A percentile compares a stretch with the other conserved stretches of the same genome.
Conservation (phyloP, 208 protist genomes). For the Naegleria gruberi region DNA sequence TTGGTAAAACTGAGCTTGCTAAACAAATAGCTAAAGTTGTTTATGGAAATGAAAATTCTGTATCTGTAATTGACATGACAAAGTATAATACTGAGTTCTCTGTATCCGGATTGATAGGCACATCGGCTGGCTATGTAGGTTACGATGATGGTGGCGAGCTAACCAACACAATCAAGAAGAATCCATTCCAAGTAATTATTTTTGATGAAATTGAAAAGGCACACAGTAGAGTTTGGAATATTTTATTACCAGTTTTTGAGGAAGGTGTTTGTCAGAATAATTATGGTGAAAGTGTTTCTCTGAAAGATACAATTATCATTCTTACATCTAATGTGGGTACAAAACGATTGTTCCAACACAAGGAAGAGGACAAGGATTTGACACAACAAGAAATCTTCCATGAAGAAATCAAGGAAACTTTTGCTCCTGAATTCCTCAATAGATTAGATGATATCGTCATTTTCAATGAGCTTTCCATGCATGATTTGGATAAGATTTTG, state of each 20-base stretch:
- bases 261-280: slow-evolving; percentile 95
- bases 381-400: background rate
- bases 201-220: slow-evolving; percentile 99
- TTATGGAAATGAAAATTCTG: slow-evolving; percentile 90
- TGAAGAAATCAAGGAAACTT: background rate
- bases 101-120: slow-evolving; percentile 91
- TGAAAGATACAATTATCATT: slow-evolving; percentile 96
- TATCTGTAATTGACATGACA: slow-evolving; percentile 96
- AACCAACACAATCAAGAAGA: slow-evolving; percentile 93
- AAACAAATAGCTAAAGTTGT: slow-evolving; percentile 87
- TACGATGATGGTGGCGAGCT: slow-evolving; percentile 96
- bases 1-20: slow-evolving; percentile 89
- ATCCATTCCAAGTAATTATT: slow-evolving; percentile 92
- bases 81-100: slow-evolving; percentile 96
- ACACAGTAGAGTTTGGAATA: slow-evolving; percentile 88
- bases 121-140: slow-evolving; percentile 96
- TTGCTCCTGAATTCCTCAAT: slow-evolving; percentile 28
- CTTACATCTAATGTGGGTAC: slow-evolving; percentile 92
- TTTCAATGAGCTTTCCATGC: slow-evolving; percentile 14
- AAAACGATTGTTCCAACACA: slow-evolving; percentile 62
- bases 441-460: slow-evolving; percentile 24
- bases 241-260: slow-evolving; percentile 96
- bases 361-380: slow-evolving; percentile 36
- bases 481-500: slow-evolving; percentile 49
- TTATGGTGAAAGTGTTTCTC: slow-evolving; percentile 89